Base-by-base conservation (phyloP, 257 asterid species). In the Fraxinus pennsylvanica region DNA sequence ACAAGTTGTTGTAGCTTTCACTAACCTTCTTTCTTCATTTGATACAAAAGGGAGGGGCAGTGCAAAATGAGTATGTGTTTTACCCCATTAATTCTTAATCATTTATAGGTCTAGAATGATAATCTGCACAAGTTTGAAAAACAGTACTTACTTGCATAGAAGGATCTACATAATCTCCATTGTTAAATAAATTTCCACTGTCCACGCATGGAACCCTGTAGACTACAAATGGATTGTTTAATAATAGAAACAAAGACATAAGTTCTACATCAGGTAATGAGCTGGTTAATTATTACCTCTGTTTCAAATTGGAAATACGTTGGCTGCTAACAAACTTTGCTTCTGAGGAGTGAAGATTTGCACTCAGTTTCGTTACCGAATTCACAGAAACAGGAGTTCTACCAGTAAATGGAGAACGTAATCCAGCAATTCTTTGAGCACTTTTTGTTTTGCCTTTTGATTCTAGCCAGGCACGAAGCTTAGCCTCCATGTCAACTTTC, bases 381-480 rank as follows among this genome's bases (percentile, higher is more conserved):
- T 87, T 86, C 71, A 83, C 71, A 2, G 94, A 85, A 85, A 78
- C 68, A 66, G 97, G 92, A 76, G 92, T 90, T 87, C 82, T 89
- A 39, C 87, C 85, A 41, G 61, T 75, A 72, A 85, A 69, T 1
- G 93, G 93, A 52, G 97, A 87, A 72, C 75, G 84, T 81, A 75
- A 38, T 27, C 77, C 79, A 68, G 75, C 89, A 36, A 57, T 81
- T 81, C 84, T 86, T 25, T 88, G 93, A 80, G 91, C 74, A 80
- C 91, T 88, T 77, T 82, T 90, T 8, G 81, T 83, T 92, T 93
- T 93, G 71, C 98, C 98, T 76, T 90, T 93, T 2, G 96, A 92
- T 86, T 91, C 97, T 25, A 90, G 85, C 99, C 99, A 95, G 50
- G 94, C 86, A 38, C 45, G 86, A 75, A 93, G 98, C 87, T 88